These are phyloP conservation scores for Leptosphaerulina australis DNA, from an alignment of 2,329 filamentous ascomycete species.

Conservation along the genomic window DNA sequence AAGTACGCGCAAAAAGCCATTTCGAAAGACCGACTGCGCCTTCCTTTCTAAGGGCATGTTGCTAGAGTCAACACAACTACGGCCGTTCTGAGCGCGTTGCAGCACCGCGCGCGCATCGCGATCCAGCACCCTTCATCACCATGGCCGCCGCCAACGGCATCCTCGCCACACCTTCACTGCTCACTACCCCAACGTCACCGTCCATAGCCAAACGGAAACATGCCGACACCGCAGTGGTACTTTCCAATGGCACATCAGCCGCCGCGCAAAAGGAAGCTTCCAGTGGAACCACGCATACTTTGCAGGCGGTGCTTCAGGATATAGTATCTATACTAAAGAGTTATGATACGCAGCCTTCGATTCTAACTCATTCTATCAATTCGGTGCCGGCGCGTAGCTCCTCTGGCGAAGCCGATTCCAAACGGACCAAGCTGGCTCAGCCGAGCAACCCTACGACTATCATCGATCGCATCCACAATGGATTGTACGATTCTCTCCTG, in stretches of 20 bases:
- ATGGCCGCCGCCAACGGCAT: slow-evolving; percentile 47
- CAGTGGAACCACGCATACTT: slow-evolving; percentile 30
- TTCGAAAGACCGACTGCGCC: not conserved
- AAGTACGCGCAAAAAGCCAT: not conserved
- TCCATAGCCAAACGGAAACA: slow-evolving; percentile 55
- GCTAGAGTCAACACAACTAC: slow-evolving; percentile 22
- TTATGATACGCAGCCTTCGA: slow-evolving; percentile 55
- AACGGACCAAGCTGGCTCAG: slow-evolving; percentile 53
- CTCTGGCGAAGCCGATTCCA: slow-evolving; percentile 51
- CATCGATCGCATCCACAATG: slow-evolving; percentile 44
- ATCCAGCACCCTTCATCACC: slow-evolving; percentile 35
- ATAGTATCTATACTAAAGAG: slow-evolving; percentile 51
- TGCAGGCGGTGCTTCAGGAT: slow-evolving; percentile 47
- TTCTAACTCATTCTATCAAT: slow-evolving; percentile 49
- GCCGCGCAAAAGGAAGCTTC: slow-evolving; percentile 25
- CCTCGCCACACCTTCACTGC: slow-evolving; percentile 42
- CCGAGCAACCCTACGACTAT: slow-evolving; percentile 44
- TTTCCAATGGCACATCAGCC: slow-evolving; percentile 39
- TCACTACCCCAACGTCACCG: slow-evolving; percentile 35
- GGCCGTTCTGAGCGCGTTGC: slow-evolving; percentile 44
- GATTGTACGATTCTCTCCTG: slow-evolving; percentile 51
- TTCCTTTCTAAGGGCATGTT: slow-evolving; percentile 10
- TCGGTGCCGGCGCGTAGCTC: slow-evolving; percentile 36
- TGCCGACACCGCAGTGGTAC: slow-evolving; percentile 40
- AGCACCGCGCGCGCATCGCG: slow-evolving; percentile 43